A percentile compares a stretch with the other conserved stretches of the same genome.
These are phyloP conservation scores for Coniella vitis DNA, from an alignment of 2,329 filamentous ascomycete species.

Conservation along the genomic window DNA sequence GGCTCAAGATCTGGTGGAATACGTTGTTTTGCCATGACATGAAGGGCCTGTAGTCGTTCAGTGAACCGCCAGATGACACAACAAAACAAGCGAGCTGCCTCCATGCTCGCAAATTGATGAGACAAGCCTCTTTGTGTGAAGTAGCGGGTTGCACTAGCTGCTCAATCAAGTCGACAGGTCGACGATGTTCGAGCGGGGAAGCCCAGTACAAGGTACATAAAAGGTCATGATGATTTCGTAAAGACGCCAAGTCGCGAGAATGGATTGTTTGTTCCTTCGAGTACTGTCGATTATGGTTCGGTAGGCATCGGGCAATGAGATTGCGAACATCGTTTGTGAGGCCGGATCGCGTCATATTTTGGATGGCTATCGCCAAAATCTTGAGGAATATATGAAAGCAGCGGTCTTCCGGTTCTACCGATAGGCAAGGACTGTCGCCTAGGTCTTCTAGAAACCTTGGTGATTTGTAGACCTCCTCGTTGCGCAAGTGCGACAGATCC, in stretches of 20 bases:
- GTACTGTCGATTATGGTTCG: conserved; percentile 59
- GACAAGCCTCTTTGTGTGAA: conserved; percentile 60
- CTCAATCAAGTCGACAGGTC: conserved; percentile 47
- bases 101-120: conserved; percentile 59
- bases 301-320: conserved; percentile 53
- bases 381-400: conserved; percentile 66
- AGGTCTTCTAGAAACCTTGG: conserved; percentile 56
- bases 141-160: conserved; percentile 51
- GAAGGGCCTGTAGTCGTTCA: conserved; percentile 41
- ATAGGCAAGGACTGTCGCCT: conserved; percentile 36
- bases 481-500: conserved; percentile 54
- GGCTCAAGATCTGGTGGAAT: conserved; percentile 49
- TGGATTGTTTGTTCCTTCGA: conserved; percentile 55
- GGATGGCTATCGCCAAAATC: conserved; percentile 51
- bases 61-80: conserved; percentile 36
- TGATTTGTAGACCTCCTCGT: conserved; percentile 56
- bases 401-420: conserved; percentile 46
- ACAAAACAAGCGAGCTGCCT: conserved; percentile 54
- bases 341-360: conserved; percentile 39
- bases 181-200: conserved; percentile 47
- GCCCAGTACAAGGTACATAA: conserved; percentile 62
- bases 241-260: conserved; percentile 54
- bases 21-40: conserved; percentile 50
- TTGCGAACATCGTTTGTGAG: conserved; percentile 53
- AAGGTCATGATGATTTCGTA: conserved; percentile 64